Conservation (phyloP, 2,329 filamentous ascomycete genomes). For the Coniochaeta sp. region DNA sequence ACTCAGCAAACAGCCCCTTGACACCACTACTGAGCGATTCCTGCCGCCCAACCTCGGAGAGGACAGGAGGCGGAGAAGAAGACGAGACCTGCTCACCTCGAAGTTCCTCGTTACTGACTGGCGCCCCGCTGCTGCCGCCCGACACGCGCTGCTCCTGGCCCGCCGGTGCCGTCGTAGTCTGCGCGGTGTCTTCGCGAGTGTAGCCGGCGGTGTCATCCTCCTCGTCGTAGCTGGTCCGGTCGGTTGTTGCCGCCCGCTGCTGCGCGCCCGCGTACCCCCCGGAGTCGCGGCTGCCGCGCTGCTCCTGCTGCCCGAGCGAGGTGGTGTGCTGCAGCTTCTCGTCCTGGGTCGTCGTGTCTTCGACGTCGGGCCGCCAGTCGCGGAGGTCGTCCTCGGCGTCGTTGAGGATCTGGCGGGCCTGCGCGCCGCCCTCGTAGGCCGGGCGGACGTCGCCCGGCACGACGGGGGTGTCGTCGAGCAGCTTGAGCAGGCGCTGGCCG, state of each 20-base stretch:
- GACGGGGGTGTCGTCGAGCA: constrained; percentile 84
- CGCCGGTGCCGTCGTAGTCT: not conserved
- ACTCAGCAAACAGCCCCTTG: not conserved
- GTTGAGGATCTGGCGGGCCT: constrained; percentile 79
- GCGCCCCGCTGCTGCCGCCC: not conserved
- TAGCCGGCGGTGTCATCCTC: not conserved
- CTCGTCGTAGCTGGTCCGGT: not conserved
- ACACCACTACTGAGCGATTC: not conserved
- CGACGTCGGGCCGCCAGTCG: constrained; percentile 54
- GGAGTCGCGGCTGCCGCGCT: not conserved
- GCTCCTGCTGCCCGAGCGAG: not conserved
- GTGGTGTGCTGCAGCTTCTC: not conserved
- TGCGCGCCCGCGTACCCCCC: not conserved
- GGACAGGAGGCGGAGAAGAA: not conserved
- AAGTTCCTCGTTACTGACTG: not conserved
- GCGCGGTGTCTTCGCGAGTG: not conserved
- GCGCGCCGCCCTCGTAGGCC: constrained; percentile 57
- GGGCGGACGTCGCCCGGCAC: constrained; percentile 74
- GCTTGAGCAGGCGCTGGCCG: constrained; percentile 73
- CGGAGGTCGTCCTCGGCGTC: constrained; percentile 86
- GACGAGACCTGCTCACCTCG: not conserved
- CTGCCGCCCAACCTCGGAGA: not conserved
- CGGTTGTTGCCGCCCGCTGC: not conserved
- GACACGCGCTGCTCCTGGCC: not conserved
- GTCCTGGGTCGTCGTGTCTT: constrained; percentile 9